A percentile compares a stretch with the other conserved stretches of the same genome.
These are phyloP conservation scores for Globisporangium irregulare DNA, from an alignment of 352 stramenopile genomes.

Conservation along the genomic window DNA sequence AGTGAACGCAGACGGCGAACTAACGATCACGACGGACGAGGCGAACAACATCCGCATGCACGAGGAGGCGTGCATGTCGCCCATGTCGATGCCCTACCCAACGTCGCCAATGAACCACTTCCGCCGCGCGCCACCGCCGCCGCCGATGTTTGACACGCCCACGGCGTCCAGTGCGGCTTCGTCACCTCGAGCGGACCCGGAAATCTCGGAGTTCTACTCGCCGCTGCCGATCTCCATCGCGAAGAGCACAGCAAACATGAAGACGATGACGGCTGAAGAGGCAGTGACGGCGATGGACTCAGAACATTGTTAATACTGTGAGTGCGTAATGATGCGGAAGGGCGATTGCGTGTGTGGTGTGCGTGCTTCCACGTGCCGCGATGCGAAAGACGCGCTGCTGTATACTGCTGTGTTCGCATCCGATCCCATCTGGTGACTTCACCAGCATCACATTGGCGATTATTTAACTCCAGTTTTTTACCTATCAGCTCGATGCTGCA, in stretches of 20 bases:
- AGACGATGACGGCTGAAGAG: neutral
- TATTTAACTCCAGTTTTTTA: neutral
- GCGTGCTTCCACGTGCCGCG: neutral
- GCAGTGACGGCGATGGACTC: neutral
- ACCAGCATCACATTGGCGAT: neutral
- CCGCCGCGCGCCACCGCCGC: constrained; percentile 41
- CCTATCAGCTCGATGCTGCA: no score
- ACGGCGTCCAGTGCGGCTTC: constrained; percentile 36
- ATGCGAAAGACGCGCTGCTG: neutral
- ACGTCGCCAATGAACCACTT: constrained; percentile 71
- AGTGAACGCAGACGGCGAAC: constrained; percentile 37
- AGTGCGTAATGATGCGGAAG: neutral
- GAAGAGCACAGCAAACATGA: constrained; percentile 2
- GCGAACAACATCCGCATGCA: constrained; percentile 48
- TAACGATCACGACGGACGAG: constrained; percentile 45
- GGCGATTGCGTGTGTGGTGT: no score
- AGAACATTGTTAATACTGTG: neutral
- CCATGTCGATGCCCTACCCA: constrained; percentile 47
- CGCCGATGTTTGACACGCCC: constrained; percentile 13
- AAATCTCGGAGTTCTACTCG: neutral
- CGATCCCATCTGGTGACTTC: neutral
- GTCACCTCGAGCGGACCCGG: constrained; percentile 18
- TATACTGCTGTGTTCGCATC: neutral
- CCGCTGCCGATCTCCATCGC: constrained; percentile 2
- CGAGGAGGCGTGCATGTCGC: constrained; percentile 38